phyloP scores from a whole-genome alignment of 2,329 filamentous ascomycete genomes.

The Aureobasidium sp. region DNA sequence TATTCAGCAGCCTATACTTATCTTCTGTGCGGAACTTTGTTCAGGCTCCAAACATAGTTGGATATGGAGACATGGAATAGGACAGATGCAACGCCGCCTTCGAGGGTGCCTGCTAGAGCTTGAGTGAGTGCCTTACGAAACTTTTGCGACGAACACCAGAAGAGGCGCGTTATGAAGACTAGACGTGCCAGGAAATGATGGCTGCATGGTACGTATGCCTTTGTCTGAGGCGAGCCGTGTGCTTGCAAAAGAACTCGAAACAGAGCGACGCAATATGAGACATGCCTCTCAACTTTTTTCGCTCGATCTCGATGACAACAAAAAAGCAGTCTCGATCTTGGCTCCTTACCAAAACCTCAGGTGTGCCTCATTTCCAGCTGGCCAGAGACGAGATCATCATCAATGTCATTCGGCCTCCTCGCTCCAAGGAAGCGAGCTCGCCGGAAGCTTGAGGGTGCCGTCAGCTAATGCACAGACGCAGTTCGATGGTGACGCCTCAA shows the following conservation, averaged over 20 bases:
- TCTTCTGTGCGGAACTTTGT: background rate
- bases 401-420: background rate
- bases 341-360: background rate
- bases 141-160: background rate
- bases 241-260: background rate
- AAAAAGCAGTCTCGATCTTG: background rate
- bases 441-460: background rate
- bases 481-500: constrained; percentile 10
- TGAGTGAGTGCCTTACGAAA: background rate
- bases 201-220: background rate
- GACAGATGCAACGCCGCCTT: background rate
- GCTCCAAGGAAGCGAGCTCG: constrained; percentile 3
- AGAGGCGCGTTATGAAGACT: background rate
- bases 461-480: background rate
- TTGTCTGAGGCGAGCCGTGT: background rate
- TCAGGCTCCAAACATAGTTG: background rate
- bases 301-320: constrained; percentile 1
- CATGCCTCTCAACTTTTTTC: background rate
- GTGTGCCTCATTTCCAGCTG: background rate
- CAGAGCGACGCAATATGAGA: background rate
- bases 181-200: background rate
- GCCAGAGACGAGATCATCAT: background rate
- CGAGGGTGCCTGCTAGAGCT: background rate
- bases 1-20: background rate
- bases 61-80: background rate